Base-by-base conservation (phyloP, 345 rosid genomes). In the Gossypium australe region DNA sequence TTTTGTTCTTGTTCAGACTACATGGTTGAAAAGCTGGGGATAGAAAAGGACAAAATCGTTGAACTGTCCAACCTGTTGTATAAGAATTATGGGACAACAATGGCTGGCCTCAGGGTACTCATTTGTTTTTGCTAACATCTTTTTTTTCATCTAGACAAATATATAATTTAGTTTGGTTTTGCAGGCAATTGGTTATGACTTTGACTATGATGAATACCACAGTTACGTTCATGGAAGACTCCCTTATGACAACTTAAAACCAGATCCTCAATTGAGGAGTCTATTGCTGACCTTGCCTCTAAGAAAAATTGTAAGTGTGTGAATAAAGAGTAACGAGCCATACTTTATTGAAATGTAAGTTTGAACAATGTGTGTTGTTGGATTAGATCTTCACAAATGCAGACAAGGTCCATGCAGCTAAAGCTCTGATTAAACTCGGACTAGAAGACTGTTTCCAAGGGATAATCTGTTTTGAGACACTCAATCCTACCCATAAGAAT, bases 51-150 rank as follows among this genome's bases (percentile, higher is more conserved):
- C 82, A 87, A 88, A 73, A 81, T 95, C 63, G 77, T 76, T 45
- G 93, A 85, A 38, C 77, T 93, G 82, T 91, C 94, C 74, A 84
- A 91, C 68, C 81, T 85, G 44, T 86, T 89, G 47, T 95, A 95
- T 87, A 93, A 87, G 85, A 89, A 95, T 75, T 93, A 93, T 77
- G 99, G 99, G 70, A 95, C 99, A 69, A 95, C 99, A 79, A 91
- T 93, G 98, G 98, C 99, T 75, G 99, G 99, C 73, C 98, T 95
- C 24, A 85, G 97, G 85, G 98, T 94, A 89, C 38, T 16, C 45
- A 24, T 55, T 3, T 9, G 1, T 2, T 5, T 20, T 62, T 77
- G 53, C 17, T 11, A 7, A 11, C 41, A n/a, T 51, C 41, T 7
- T 38, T 11, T 48, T 55, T 48, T 38, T 59, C 13, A 47, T 70